Evolutionary conservation across 805 yeast genomes (phyloP), one percentile per base, ranked within the genome.

Genomic region (Lipomyces sp.): DNA sequence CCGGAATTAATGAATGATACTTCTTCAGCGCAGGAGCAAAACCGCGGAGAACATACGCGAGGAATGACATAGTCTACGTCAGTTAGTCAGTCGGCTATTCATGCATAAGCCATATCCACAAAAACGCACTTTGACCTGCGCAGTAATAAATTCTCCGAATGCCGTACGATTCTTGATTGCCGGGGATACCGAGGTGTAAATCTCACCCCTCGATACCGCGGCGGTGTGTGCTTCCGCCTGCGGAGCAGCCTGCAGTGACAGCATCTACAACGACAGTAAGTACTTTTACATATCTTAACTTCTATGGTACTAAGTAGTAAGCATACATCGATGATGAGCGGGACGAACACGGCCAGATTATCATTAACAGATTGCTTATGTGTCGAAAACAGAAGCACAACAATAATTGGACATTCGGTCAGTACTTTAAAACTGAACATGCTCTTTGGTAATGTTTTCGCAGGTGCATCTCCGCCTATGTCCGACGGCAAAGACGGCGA

Each of bases 341-440:
- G 98, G 59, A 93, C 84, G 70, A 94, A 90, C 24, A 79, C 80
- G 1, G 93, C 90, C 39, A 95, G 81, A 2, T 94, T 86, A 0
- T 89, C 80, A 57, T 85, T 85, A 0, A 90, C 90, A 61, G 92
- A 78, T 45, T 86, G 86, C 75, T 92, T 91, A 79, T 93, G 92
- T 0, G 97, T 87, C 0, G 97, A 90, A 73, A 91, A 92, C 61
- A 96, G 81, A 6, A 97, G 87, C 2, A 95, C 99, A 88, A 95
- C 90, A 3, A 97, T 92, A 51, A 95, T 94, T 8, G 99, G 99
- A 75, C 98, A 93, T 77, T 95, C 99, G 0, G 97, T 90, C 66
- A 95, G 83, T 13, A 94, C 91, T 75, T 92, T 93, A 82, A 95
- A 94, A 0, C 98, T 92, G 70, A 77, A 82, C 84, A 90, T 84